Percentiles rank a stretch among this genome's conserved stretches.
These are phyloP conservation scores for Fusarium brevicatenulatum DNA, from an alignment of 2,329 filamentous ascomycete species.

Conservation along the genomic window DNA sequence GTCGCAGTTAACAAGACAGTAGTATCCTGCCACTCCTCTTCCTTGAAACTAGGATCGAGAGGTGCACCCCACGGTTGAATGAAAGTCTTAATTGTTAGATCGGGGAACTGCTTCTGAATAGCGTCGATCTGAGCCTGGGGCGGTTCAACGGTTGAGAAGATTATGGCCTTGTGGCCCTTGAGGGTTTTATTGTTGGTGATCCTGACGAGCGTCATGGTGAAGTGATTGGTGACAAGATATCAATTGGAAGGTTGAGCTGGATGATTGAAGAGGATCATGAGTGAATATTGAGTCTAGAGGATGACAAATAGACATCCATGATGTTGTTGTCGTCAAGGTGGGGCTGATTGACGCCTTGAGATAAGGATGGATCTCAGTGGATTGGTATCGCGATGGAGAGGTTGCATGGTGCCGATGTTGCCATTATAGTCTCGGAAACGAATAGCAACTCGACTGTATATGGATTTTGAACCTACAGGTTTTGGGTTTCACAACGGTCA, in stretches of 20 bases:
- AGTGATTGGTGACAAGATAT: accelerated
- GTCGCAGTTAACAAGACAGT: slow-evolving; percentile 59
- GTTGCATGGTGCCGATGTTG: slow-evolving; percentile 31
- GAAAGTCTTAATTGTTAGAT: slow-evolving; percentile 52
- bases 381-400: not conserved
- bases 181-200: slow-evolving; percentile 51
- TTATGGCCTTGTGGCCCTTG: slow-evolving; percentile 60
- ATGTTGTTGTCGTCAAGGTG: slow-evolving; percentile 37
- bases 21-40: slow-evolving; percentile 58
- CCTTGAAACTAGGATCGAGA: slow-evolving; percentile 40
- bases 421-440: slow-evolving; percentile 18
- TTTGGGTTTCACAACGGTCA: not conserved
- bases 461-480: not conserved
- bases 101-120: slow-evolving; percentile 55
- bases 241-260: accelerated
- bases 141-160: slow-evolving; percentile 50
- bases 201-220: slow-evolving; percentile 34
- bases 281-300: not conserved
- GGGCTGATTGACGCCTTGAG: slow-evolving; percentile 39
- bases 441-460: not conserved
- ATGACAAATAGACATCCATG: slow-evolving; percentile 37
- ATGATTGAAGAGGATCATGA: not conserved
- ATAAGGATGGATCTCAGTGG: slow-evolving; percentile 4
- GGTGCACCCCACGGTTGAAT: slow-evolving; percentile 46
- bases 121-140: slow-evolving; percentile 49